phyloP scores from a whole-genome alignment of 805 yeast species.

The Myxozyma kluyveri region DNA sequence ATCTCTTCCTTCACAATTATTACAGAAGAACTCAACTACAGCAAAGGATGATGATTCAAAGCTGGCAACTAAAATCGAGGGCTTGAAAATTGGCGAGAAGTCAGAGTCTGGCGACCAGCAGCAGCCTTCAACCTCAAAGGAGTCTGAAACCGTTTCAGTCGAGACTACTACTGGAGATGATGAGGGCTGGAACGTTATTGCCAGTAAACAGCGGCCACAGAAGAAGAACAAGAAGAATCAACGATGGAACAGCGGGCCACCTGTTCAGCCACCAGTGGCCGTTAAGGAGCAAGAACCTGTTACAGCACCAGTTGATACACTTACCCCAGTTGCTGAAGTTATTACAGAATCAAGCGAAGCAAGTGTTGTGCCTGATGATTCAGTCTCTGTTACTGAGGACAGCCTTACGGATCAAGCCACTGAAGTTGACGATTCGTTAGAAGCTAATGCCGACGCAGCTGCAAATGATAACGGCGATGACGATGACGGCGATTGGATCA shows the following conservation, averaged over 20 bases:
- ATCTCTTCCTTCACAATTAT: constrained; percentile 7
- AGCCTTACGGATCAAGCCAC: constrained; percentile 20
- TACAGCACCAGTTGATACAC: not conserved
- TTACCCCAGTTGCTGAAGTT: constrained; percentile 6
- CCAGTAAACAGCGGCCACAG: not conserved
- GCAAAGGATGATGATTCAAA: not conserved
- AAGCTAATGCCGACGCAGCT: constrained; percentile 7
- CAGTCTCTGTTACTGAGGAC: constrained; percentile 15
- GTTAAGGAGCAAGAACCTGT: not conserved
- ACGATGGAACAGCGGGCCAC: too few species aligned
- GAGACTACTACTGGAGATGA: not conserved
- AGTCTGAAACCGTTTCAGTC: not conserved
- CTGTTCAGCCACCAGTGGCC: too few species aligned
- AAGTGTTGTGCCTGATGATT: not conserved
- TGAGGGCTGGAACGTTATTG: constrained; percentile 3
- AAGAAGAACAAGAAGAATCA: not conserved
- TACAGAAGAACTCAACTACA: not conserved
- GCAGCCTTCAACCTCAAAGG: not conserved
- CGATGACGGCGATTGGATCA: constrained; percentile 88
- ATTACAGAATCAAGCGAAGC: not conserved
- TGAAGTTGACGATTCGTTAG: constrained; percentile 15
- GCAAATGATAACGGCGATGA: constrained; percentile 64
- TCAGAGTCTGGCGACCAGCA: not conserved
- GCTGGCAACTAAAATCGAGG: not conserved
- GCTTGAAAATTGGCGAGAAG: not conserved